These are phyloP conservation scores for Tremellales sp. DNA, from an alignment of 1,284 basidiomycete species.

Conservation along the genomic window DNA sequence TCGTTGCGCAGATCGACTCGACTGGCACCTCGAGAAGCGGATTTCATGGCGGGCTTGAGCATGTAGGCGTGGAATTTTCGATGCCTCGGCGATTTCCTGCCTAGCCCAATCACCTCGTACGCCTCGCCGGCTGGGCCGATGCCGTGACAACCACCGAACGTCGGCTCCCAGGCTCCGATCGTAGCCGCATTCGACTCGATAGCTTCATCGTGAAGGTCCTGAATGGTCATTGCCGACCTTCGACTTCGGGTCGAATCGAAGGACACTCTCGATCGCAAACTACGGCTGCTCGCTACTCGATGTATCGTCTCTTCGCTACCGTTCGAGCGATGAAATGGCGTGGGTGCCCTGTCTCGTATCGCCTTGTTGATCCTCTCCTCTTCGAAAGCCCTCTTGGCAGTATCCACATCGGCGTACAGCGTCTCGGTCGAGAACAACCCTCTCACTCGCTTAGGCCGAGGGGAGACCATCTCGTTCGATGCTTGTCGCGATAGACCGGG, in stretches of 20 bases:
- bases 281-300: slow-evolving; percentile 6
- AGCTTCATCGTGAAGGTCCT: slow-evolving; percentile 1
- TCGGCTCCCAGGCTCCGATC: slow-evolving; percentile 19
- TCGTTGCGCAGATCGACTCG: neutral
- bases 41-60: slow-evolving; percentile 32
- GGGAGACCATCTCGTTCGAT: neutral
- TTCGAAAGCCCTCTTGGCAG: slow-evolving; percentile 23
- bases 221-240: slow-evolving; percentile 1
- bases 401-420: slow-evolving; percentile 25
- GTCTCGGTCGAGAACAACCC: slow-evolving; percentile 23
- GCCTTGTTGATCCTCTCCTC: slow-evolving; percentile 18
- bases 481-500: too few species aligned
- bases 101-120: slow-evolving; percentile 34
- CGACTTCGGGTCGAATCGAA: slow-evolving; percentile 20
- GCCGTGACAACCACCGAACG: slow-evolving; percentile 20
- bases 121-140: slow-evolving; percentile 33
- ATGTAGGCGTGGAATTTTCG: slow-evolving; percentile 25
- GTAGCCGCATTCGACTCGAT: slow-evolving; percentile 7
- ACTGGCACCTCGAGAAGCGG: slow-evolving; percentile 6
- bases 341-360: slow-evolving; percentile 20
- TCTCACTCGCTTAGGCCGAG: slow-evolving; percentile 5
- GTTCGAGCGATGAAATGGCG: slow-evolving; percentile 18
- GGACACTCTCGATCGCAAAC: slow-evolving; percentile 22
- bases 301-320: slow-evolving; percentile 2
- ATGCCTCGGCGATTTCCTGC: slow-evolving; percentile 33